A percentile compares a stretch with the other conserved stretches of the same genome.
phyloP scores from a whole-genome alignment of 2,329 filamentous ascomycete genomes.

The Corynespora cassiicola region DNA sequence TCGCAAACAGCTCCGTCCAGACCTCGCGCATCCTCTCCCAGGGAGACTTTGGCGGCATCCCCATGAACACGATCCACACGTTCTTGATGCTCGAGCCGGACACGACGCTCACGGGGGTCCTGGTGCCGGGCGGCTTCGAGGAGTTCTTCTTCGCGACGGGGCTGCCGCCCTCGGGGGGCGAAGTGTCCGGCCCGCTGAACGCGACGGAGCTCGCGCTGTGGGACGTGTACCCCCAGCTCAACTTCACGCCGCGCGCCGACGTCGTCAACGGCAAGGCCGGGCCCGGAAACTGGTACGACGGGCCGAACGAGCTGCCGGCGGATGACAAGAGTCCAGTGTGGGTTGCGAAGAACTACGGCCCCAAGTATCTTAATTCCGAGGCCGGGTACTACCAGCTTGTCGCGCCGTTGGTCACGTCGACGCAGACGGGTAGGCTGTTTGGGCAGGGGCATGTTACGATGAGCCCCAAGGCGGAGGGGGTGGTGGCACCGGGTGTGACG shows the following conservation, averaged over 20 bases:
- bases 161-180: constrained; percentile 42
- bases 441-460: no score
- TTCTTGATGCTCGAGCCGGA: constrained; percentile 58
- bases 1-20: constrained; percentile 43
- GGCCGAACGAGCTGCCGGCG: constrained; percentile 40
- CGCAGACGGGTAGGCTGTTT: no score
- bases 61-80: constrained; percentile 55
- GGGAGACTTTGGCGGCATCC: constrained; percentile 56
- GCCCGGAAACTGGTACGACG: constrained; percentile 47
- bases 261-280: constrained; percentile 51
- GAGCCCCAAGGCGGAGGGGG: no score
- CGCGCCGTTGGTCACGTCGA: constrained; percentile 51
- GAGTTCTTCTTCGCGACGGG: constrained; percentile 50
- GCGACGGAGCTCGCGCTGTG: constrained; percentile 46
- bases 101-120: constrained; percentile 55
- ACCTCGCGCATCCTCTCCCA: constrained; percentile 47
- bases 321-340: constrained; percentile 48
- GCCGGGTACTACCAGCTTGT: constrained; percentile 49
- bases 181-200: no score
- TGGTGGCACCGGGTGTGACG: no score
- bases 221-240: constrained; percentile 53
- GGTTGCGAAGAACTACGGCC: constrained; percentile 55
- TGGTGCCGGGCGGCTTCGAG: constrained; percentile 58
- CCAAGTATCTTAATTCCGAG: constrained; percentile 51
- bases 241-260: constrained; percentile 49